These are phyloP conservation scores for Fusarium armeniacum DNA, from an alignment of 2,329 filamentous ascomycete genomes.

Conservation along the genomic window DNA sequence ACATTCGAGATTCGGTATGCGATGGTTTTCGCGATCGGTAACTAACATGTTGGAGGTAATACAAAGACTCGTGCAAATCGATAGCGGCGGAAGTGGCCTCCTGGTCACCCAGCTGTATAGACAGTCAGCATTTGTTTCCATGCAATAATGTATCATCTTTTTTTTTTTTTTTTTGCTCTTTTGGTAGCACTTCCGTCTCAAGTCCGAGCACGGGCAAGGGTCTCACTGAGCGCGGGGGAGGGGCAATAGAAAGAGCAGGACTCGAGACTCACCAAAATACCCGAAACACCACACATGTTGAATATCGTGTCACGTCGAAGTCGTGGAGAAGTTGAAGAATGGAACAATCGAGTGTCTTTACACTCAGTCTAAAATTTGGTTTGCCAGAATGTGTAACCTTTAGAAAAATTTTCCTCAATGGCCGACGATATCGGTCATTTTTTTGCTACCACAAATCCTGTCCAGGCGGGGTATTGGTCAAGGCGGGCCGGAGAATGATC, in stretches of 20 bases:
- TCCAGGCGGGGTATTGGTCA: conserved; percentile 30
- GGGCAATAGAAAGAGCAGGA: conserved; percentile 25
- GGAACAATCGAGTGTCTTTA: conserved; percentile 17
- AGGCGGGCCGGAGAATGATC: conserved; percentile 36
- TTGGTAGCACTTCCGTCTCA: conserved; percentile 33
- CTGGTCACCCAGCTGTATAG: conserved; percentile 52
- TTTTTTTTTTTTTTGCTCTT: conserved; percentile 13
- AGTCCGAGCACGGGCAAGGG: conserved; percentile 37
- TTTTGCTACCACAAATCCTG: conserved; percentile 36
- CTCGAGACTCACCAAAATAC: conserved; percentile 38
- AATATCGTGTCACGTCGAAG: conserved; percentile 26
- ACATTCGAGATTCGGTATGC: conserved; percentile 28
- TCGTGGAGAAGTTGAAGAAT: conserved; percentile 13
- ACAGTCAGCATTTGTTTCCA: conserved; percentile 20
- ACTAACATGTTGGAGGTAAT: conserved; percentile 71
- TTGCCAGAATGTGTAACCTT: conserved; percentile 31
- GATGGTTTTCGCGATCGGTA: conserved; percentile 6
- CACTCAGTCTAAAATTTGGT: conserved; percentile 25
- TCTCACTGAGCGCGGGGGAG: conserved; percentile 37
- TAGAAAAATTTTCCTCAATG: conserved; percentile 30
- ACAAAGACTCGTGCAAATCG: conserved; percentile 79
- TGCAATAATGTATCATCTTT: conserved; percentile 8
- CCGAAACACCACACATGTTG: conserved; percentile 44
- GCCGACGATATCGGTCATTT: conserved; percentile 40
- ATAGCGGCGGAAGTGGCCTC: conserved; percentile 64